Base-by-base conservation (phyloP, 768 basidiomycete genomes). In the Rhizopogon vulgaris region DNA sequence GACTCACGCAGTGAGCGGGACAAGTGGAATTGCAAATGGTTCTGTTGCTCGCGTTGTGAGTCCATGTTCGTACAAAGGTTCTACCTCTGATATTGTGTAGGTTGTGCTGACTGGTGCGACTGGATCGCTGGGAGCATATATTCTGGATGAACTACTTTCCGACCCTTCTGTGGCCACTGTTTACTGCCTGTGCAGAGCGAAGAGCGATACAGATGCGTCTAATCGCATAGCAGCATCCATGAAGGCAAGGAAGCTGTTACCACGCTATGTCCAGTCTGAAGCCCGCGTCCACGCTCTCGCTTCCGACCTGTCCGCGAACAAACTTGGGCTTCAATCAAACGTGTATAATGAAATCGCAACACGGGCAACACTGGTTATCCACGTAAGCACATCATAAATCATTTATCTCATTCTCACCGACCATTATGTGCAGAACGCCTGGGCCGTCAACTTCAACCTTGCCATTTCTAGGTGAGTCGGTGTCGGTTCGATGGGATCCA, bases 361-460 rank as follows among this genome's bases (percentile, higher is more conserved):
- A 10, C 54, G 66, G 34, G 69, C 67, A 4, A 80, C 79, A 0
- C 65, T 69, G 37, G 68, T 80, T 15, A 71, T 82, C 12, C 78
- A 79, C 59, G 74, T 75, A 53, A 38, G 64, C 58, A 8, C 5
- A 7, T 6, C 30, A 18, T 27, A 8, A 6, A 9, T 17, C 18
- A 3, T 4, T 15, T 10, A 12, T 18, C 34, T 9, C 12, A 42
- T 12, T 12, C 15, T 49, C 17, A 28, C 30, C 17, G 9, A 48
- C 38, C 38, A n/a, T 32, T 25, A n/a, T 11, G 15, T 28, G 17
- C 47, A 77, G 76, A 79, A 76, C 47, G 78, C 78, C 8, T 81
- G 80, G 80, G 72, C 76, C 1, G 80, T 82, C 51, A 81, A 82
- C 60, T 81, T 82, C 55, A 73, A 70, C 47, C 63, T 80, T 37